Evolutionary conservation across 169 alveolate species (phyloP), one percentile per base, ranked within the genome.

Genomic region (Sarcocystis neurona): DNA sequence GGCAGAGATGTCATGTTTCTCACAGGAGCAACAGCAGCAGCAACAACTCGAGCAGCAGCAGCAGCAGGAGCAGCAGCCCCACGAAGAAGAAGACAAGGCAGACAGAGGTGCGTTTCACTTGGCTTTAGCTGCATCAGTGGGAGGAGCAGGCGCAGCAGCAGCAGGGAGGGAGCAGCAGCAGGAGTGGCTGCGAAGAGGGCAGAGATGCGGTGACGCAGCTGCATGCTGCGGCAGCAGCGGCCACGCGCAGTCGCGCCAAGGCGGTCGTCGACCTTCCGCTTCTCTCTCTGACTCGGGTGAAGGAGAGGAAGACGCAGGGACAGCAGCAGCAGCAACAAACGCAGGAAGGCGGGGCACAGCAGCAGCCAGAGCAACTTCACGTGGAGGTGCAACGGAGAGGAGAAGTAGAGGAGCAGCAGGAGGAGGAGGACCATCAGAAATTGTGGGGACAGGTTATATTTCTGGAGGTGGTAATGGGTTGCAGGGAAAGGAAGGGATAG

Each of bases 21-120:
- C 46, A 37, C 90, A 68, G 74, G 77, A 37, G 82, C 58, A 39
- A 41, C 44, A n/a, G 75, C 77, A 68, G 84, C 90, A 39, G 90
- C 43, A 41, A 48, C 39, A 80, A 53, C 78, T 41, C 50, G 58
- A 37, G 41, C 86, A 79, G 74, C 47, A 18, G 20, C 85, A 43
- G 60, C 85, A 0, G 48, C 68, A 43, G 23, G n/a, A n/a, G n/a
- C 85, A 46, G 34, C 56, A 32, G 56, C 20, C 58, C 32, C n/a
- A 27, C 66, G 8, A 77, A 39, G 85, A 12, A 77, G 41, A 15
- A 2, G 3, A 43, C 12, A 12, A 77, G 66, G 43, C 41, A 56
- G 27, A 77, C 85, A 44, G 66, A n/a, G 46, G 66, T 41, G 15
- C 43, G 44, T 20, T 10, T 53, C 63, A 10, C 10, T 20, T 53